Percentiles rank a stretch among this genome's conserved stretches.
Evolutionary conservation across 2,329 filamentous ascomycete species (phyloP).

Genomic region (Botryotinia globosa): DNA sequence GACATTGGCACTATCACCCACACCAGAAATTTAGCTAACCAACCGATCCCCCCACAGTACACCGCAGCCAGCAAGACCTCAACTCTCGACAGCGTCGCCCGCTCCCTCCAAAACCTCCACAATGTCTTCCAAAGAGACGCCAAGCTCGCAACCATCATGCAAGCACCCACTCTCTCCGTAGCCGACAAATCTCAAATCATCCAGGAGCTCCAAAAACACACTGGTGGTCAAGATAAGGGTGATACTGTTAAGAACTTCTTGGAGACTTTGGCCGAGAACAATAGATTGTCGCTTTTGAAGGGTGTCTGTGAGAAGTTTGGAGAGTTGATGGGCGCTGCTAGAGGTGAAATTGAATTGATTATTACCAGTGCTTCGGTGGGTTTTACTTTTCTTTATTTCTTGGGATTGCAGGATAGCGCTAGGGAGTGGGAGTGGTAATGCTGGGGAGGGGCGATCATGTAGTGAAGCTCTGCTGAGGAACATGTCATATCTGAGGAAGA

Average conservation of each 20-base stretch:
- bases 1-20: not conserved
- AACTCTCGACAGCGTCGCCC: slow-evolving; percentile 79
- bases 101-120: slow-evolving; percentile 69
- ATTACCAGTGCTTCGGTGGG: slow-evolving; percentile 87
- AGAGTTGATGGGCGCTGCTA: slow-evolving; percentile 81
- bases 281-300: slow-evolving; percentile 80
- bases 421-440: not conserved
- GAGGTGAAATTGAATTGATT: slow-evolving; percentile 88
- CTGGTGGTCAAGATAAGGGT: slow-evolving; percentile 64
- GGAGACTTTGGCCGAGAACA: slow-evolving; percentile 87
- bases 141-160: slow-evolving; percentile 75
- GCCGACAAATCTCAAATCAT: slow-evolving; percentile 85
- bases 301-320: slow-evolving; percentile 84
- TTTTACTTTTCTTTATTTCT: slow-evolving; percentile 25
- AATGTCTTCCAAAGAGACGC: slow-evolving; percentile 74
- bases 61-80: slow-evolving; percentile 89
- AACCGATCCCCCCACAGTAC: slow-evolving; percentile 59
- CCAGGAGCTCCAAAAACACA: slow-evolving; percentile 80
- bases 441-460: not conserved
- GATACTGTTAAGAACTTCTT: slow-evolving; percentile 95
- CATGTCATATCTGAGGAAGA: not conserved
- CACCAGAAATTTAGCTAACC: slow-evolving; percentile 20
- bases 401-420: not conserved
- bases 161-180: slow-evolving; percentile 72
- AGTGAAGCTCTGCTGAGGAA: not conserved